Conservation (phyloP, 2,329 filamentous ascomycete genomes). For the Fusarium coffeatum region DNA sequence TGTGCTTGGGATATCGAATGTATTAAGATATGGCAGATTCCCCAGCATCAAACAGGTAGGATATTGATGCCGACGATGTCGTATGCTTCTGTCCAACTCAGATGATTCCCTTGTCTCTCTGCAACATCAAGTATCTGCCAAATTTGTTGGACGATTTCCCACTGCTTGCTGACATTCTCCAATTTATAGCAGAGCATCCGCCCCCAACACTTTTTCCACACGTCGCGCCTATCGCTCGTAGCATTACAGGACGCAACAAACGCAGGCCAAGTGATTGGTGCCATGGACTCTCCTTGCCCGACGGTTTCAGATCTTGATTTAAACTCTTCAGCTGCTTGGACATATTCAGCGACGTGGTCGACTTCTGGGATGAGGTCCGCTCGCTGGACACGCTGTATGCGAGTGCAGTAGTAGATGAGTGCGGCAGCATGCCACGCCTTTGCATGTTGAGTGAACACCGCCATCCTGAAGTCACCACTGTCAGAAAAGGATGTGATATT, state of each 20-base stretch:
- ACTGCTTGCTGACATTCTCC: background rate
- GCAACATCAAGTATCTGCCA: background rate
- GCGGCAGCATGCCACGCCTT: constrained; percentile 4
- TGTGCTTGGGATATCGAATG: background rate
- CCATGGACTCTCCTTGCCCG: background rate
- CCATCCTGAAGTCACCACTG: background rate
- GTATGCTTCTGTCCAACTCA: background rate
- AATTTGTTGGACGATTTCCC: background rate
- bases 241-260: background rate
- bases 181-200: background rate
- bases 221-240: background rate
- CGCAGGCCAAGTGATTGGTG: background rate
- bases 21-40: background rate
- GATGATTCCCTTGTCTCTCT: background rate
- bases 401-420: constrained; percentile 1
- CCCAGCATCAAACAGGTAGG: background rate
- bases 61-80: background rate
- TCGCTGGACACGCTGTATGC: background rate
- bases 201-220: background rate
- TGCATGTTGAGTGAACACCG: background rate
- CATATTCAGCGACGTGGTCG: background rate
- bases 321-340: background rate
- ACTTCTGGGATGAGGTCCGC: background rate
- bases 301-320: background rate
- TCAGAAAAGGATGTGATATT: background rate